Conservation (phyloP, 345 rosid genomes). For the Gossypium anomalum region DNA sequence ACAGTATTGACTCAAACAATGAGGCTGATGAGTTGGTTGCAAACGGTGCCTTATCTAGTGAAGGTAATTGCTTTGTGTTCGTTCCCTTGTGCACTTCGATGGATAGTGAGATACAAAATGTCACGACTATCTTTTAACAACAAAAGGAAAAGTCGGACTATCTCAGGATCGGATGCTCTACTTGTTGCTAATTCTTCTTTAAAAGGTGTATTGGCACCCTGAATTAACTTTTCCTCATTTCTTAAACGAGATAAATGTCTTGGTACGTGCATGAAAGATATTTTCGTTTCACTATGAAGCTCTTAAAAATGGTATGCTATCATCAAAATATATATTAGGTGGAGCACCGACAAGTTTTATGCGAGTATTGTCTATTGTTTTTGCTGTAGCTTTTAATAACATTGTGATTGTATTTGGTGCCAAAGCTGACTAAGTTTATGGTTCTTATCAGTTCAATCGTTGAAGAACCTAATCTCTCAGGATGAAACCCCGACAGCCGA, state of each 20-base stretch:
- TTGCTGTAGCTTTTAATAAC: neutral
- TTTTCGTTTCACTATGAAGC: neutral
- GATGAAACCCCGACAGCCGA: constrained; percentile 64
- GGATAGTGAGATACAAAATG: neutral
- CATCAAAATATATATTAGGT: neutral
- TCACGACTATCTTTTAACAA: neutral
- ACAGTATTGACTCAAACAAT: constrained; percentile 26
- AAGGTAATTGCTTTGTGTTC: constrained; percentile 36
- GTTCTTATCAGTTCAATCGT: constrained; percentile 52
- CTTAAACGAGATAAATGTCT: neutral
- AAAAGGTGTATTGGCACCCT: neutral
- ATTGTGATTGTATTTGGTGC: neutral
- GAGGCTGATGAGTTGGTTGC: constrained; percentile 34
- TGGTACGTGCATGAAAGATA: neutral
- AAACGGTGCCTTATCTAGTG: constrained; percentile 30
- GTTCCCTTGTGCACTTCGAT: constrained; percentile 10
- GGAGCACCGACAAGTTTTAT: neutral
- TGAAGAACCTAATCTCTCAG: constrained; percentile 82
- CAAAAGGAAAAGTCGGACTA: neutral
- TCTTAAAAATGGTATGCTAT: neutral
- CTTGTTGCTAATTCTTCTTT: neutral
- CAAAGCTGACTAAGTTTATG: constrained; percentile 19
- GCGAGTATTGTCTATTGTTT: neutral
- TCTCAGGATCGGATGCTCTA: neutral
- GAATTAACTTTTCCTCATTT: neutral